phyloP scores from a whole-genome alignment of 768 basidiomycete genomes.

The Glaciozyma martinii region DNA sequence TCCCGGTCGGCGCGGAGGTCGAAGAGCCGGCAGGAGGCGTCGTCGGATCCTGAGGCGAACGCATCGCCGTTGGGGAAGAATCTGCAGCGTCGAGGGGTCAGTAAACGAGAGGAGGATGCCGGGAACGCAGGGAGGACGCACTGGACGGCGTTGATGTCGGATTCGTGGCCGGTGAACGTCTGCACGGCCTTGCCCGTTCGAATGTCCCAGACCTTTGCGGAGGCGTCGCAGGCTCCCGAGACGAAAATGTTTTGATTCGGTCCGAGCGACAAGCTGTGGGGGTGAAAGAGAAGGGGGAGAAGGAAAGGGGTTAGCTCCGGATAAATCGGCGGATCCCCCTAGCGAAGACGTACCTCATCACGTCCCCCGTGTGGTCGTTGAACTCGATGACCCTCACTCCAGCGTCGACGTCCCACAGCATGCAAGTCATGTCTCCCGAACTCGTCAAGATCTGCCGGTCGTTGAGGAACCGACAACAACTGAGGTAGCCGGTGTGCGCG shows the following conservation, averaged over 20 bases:
- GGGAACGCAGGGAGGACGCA: conserved; percentile 45
- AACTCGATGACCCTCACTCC: conserved; percentile 97
- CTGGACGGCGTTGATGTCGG: conserved; percentile 98
- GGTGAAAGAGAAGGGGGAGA: not conserved
- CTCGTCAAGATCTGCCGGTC: conserved; percentile 97
- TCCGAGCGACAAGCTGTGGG: conserved; percentile 75
- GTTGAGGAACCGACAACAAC: conserved; percentile 96
- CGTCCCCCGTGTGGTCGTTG: conserved; percentile 97
- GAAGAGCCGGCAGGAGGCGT: conserved; percentile 95
- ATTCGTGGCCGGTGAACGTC: conserved; percentile 97
- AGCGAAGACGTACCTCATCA: conserved; percentile 74
- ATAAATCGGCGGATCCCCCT: not conserved
- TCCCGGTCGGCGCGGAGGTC: conserved; percentile 97
- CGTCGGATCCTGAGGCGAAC: conserved; percentile 96
- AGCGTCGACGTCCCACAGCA: conserved; percentile 99
- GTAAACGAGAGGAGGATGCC: not conserved
- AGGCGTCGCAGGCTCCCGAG: conserved; percentile 98
- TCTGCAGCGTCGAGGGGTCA: conserved; percentile 43
- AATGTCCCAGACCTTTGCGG: conserved; percentile 98
- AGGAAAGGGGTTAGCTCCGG: conserved; percentile 5
- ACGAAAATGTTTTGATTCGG: conserved; percentile 93
- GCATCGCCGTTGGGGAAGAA: conserved; percentile 99
- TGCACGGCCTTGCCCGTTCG: conserved; percentile 94
- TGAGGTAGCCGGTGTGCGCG: conserved; percentile 96
- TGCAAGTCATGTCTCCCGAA: conserved; percentile 99